phyloP scores from a whole-genome alignment of 129 eudicot species.

The Deinandra increscens region DNA sequence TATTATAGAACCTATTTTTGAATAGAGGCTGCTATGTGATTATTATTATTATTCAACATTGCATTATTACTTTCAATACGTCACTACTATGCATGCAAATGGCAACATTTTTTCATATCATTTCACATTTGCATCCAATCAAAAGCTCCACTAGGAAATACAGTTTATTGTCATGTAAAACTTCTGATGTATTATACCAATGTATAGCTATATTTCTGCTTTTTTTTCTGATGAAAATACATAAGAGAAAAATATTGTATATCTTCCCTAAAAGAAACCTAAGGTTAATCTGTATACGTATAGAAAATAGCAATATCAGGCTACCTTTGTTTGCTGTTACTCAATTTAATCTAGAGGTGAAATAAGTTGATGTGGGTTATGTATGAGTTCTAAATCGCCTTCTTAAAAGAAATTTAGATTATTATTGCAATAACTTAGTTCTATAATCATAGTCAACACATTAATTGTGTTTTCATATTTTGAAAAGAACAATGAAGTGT shows the following conservation, averaged over 20 bases:
- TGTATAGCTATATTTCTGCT: neutral
- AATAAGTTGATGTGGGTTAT: neutral
- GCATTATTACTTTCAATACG: neutral
- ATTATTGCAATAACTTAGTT: neutral
- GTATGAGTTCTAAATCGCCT: neutral
- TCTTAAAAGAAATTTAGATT: neutral
- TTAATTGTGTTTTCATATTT: neutral
- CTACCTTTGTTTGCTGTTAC: neutral
- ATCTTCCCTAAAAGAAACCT: neutral
- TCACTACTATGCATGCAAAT: neutral
- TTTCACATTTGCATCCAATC: neutral
- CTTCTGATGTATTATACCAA: conserved; percentile 1
- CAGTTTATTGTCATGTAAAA: neutral
- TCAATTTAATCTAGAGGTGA: neutral
- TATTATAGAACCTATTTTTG: neutral
- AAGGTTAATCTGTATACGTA: neutral
- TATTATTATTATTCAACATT: neutral
- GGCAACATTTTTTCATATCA: neutral
- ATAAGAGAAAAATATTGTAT: neutral
- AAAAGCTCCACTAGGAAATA: neutral
- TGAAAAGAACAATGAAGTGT: neutral
- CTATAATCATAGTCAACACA: neutral
- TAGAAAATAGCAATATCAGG: neutral
- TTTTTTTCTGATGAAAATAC: neutral
- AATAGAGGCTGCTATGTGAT: neutral